These are phyloP conservation scores for Globisporangium okanoganense DNA, from an alignment of 352 stramenopile species.

Conservation along the genomic window DNA sequence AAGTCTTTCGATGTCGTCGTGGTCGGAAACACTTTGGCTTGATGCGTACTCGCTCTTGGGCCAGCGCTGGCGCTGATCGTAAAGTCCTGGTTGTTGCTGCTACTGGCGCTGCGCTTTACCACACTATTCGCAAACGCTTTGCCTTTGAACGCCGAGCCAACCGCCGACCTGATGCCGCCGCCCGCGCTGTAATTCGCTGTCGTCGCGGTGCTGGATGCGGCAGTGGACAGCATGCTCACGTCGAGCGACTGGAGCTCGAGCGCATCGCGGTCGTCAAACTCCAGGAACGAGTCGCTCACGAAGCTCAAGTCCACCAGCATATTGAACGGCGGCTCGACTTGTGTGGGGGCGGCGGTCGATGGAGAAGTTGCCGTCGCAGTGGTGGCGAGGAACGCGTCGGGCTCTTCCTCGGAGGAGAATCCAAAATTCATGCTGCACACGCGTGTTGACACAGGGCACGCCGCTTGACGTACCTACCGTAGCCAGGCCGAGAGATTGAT, in stretches of 20 bases:
- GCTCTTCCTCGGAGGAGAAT: neutral
- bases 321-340: neutral
- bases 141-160: neutral
- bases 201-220: neutral
- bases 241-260: constrained; percentile 9
- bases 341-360: no score
- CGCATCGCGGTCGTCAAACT: neutral
- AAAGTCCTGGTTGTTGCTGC: neutral
- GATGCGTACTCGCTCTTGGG: neutral
- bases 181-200: neutral
- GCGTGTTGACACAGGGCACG: neutral
- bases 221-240: neutral
- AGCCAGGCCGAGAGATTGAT: neutral
- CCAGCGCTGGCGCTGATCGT: constrained; percentile 2
- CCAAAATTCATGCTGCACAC: constrained; percentile 1
- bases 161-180: neutral
- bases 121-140: neutral
- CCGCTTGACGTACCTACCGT: neutral
- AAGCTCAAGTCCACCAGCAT: constrained; percentile 11
- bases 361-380: neutral
- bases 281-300: neutral
- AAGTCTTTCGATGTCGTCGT: neutral
- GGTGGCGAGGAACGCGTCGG: neutral
- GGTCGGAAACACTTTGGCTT: neutral
- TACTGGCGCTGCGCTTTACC: neutral